These are phyloP conservation scores for Hypoxylon sp. DNA, from an alignment of 2,329 filamentous ascomycete genomes.

Conservation along the genomic window DNA sequence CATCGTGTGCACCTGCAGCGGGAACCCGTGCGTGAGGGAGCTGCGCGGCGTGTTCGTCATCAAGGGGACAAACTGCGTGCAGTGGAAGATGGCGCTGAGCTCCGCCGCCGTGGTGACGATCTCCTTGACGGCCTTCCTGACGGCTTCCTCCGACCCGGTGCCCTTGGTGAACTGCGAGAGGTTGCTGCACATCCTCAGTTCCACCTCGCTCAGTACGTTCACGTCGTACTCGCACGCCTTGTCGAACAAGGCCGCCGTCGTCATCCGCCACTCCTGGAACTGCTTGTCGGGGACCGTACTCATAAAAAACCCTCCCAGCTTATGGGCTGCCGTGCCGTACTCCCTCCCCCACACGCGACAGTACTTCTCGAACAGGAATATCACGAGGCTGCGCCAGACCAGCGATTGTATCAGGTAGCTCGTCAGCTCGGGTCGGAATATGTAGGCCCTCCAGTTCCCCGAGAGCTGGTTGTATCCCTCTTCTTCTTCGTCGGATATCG, in stretches of 20 bases:
- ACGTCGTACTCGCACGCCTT: conserved; percentile 37
- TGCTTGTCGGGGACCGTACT: conserved; percentile 32
- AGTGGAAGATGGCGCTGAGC: conserved; percentile 40
- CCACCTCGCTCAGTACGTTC: conserved; percentile 30
- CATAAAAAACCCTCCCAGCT: conserved; percentile 29
- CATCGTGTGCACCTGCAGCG: conserved; percentile 40
- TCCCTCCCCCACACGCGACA: conserved; percentile 45
- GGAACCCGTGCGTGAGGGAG: conserved; percentile 43
- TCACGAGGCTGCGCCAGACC: conserved; percentile 48
- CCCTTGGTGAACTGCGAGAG: conserved; percentile 38
- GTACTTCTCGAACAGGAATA: conserved; percentile 41
- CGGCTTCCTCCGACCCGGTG: conserved; percentile 11
- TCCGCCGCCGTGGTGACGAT: conserved; percentile 43
- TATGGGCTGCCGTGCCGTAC: conserved; percentile 31
- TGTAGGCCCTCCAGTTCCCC: conserved; percentile 46
- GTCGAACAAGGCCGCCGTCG: conserved; percentile 42
- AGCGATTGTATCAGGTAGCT: conserved; percentile 47
- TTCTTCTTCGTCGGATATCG: conserved; percentile 34
- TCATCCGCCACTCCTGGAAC: conserved; percentile 42
- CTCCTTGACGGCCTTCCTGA: conserved; percentile 32
- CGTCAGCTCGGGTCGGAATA: conserved; percentile 36
- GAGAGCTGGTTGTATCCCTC: conserved; percentile 45
- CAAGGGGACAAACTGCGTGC: conserved; percentile 39
- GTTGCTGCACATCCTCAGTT: conserved; percentile 38
- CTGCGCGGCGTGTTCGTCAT: conserved; percentile 47